Evolutionary conservation across 2,329 filamentous ascomycete genomes (phyloP), one percentile per base, ranked within the genome.

Genomic region (Ambrosiella cleistominuta): DNA sequence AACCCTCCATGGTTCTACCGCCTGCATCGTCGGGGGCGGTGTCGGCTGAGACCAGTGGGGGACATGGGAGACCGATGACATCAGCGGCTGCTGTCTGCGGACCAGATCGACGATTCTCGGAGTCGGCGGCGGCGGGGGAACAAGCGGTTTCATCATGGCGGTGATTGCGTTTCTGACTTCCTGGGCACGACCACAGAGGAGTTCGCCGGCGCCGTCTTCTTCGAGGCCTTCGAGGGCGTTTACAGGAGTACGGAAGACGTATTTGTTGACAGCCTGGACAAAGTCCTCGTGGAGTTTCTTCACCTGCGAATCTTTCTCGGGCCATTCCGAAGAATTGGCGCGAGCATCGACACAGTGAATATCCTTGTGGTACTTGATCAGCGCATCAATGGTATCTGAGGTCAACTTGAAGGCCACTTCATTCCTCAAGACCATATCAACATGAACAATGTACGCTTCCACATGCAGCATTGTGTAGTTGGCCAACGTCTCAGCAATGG

Each of bases 401-500:
- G 90, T 97, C 67, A 98, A 80, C 79, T 98, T 98, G 80, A 90
- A 97, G 64, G 90, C 93, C 67, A 98, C 89, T 75, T 97, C 93
- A 70, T 95, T 93, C 71, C 90, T 86, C 66, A 94, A 82, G 61
- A 98, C 91, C 89, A 97, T 95, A 75, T 98, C 93, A 71, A 98
- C 89, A 71, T 97, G 91, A 62, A 98, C 93, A 65, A 97, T 91
- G 70, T 98, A 98, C 56, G 93, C 93, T 73, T 97, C 90, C 65
- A 97, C 75, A 69, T 96, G 88, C 67, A 96, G 76, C 68, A 96
- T 80, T 74, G 94, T 86, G 72, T 91, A 93, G 78, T 94, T 94
- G 79, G 86, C 88, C 62, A 96, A 74, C 63, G 86, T 87, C 72
- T 96, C 89, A 64, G 91, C 77, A 63, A 95, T 75, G 51, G 86